Evolutionary conservation across 176 grass and related monocot genomes (phyloP).

Genomic region (Raddia guianensis): DNA sequence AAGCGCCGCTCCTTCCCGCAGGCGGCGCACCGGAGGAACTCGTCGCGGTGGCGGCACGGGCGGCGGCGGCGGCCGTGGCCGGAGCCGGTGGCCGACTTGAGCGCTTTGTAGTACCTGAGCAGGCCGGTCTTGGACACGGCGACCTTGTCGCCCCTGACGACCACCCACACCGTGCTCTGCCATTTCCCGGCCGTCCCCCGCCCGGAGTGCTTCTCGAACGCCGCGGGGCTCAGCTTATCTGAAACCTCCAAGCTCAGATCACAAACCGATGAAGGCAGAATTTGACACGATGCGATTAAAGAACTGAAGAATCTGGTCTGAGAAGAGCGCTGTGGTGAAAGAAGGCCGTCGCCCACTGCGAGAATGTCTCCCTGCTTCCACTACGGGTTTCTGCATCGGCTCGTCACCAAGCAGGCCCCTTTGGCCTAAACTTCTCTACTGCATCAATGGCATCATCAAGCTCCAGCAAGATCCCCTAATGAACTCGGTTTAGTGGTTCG

Average conservation of each 20-base stretch:
- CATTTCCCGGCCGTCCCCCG: conserved; percentile 64
- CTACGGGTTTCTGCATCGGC: no score
- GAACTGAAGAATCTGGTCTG: no score
- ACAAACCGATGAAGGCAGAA: no score
- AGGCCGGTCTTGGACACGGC: conserved; percentile 57
- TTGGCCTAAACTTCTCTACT: no score
- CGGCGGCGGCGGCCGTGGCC: conserved; percentile 43
- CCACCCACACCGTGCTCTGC: conserved; percentile 73
- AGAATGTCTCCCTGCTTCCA: no score
- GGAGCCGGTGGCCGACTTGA: conserved; percentile 47
- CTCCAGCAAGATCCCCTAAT: no score
- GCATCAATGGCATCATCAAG: no score
- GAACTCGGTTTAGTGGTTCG: no score
- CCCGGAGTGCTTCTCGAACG: conserved; percentile 71
- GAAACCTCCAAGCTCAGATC: background rate
- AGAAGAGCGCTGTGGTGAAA: no score
- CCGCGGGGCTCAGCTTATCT: conserved; percentile 68
- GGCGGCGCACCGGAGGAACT: conserved; percentile 51
- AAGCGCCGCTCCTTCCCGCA: conserved; percentile 64
- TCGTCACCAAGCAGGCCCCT: no score
- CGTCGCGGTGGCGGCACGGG: conserved; percentile 58
- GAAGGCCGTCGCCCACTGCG: no score
- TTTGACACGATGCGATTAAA: background rate
- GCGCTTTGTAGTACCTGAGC: conserved; percentile 61
- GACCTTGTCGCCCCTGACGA: conserved; percentile 61